A percentile compares a stretch with the other conserved stretches of the same genome.
Conservation (phyloP, 192 early-diverging fungal species). For the Jimgerdemannia lactiflua region DNA sequence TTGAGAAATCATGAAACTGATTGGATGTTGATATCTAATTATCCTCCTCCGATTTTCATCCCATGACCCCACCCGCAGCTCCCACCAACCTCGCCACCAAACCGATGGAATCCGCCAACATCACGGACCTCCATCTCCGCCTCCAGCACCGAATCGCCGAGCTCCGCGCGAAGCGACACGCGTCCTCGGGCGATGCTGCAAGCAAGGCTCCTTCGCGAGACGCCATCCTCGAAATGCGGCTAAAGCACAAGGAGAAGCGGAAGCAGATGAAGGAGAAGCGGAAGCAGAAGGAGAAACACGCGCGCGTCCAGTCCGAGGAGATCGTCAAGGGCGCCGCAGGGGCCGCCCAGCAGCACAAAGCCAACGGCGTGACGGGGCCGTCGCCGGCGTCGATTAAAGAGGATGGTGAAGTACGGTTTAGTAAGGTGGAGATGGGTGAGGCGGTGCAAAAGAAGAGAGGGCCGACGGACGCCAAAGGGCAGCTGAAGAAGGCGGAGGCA, state of each 20-base stretch:
- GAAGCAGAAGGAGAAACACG: neutral
- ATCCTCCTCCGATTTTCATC: neutral
- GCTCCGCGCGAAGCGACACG: conserved; percentile 62
- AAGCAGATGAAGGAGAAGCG: conserved; percentile 61
- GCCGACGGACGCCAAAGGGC: conserved; percentile 55
- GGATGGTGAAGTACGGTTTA: conserved; percentile 59
- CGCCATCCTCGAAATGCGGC: conserved; percentile 74
- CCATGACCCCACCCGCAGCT: neutral
- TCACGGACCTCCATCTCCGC: conserved; percentile 55
- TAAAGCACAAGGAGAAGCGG: conserved; percentile 59
- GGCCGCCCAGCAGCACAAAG: neutral
- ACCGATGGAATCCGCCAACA: conserved; percentile 23
- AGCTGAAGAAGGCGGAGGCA: conserved; percentile 66
- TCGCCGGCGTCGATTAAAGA: conserved; percentile 39
- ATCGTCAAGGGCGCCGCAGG: conserved; percentile 32
- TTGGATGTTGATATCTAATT: no score
- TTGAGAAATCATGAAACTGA: no score
- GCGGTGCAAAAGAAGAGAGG: conserved; percentile 56
- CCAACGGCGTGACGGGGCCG: neutral
- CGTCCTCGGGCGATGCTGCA: conserved; percentile 41
- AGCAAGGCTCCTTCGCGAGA: conserved; percentile 59
- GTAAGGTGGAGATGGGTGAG: conserved; percentile 65
- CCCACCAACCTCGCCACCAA: neutral
- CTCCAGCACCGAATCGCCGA: conserved; percentile 61
- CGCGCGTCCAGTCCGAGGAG: conserved; percentile 45